Conservation (phyloP, 805 yeast genomes). For the Cyberlindnera amylophila region DNA sequence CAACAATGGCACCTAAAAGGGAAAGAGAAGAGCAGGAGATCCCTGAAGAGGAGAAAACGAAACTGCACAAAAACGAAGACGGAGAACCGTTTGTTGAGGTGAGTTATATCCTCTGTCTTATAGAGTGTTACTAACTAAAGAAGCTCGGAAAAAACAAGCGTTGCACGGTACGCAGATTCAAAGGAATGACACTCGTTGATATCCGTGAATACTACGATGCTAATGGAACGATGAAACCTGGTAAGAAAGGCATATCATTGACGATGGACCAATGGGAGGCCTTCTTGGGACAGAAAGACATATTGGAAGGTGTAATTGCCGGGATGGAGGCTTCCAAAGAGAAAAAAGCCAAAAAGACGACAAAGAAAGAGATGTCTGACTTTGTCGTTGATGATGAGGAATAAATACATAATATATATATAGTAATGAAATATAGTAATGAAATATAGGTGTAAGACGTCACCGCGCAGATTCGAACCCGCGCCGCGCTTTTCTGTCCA, state of each 20-base stretch:
- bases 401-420: background rate
- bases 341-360: slow-evolving; percentile 24
- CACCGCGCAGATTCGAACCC: background rate
- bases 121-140: slow-evolving; percentile 5
- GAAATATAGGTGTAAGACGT: too few relatives aligned
- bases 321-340: slow-evolving; percentile 31
- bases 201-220: slow-evolving; percentile 77
- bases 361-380: background rate
- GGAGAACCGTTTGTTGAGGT: slow-evolving; percentile 16
- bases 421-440: too few relatives aligned
- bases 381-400: slow-evolving; percentile 4
- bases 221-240: slow-evolving; percentile 69
- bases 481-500: too few relatives aligned
- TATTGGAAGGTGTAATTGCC: slow-evolving; percentile 48
- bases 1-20: slow-evolving; percentile 1
- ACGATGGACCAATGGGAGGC: slow-evolving; percentile 53
- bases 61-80: slow-evolving; percentile 1
- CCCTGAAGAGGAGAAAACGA: background rate
- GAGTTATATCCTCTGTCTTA: slow-evolving; percentile 1
- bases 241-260: slow-evolving; percentile 69
- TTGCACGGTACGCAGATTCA: slow-evolving; percentile 70
- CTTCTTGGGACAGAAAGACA: slow-evolving; percentile 42
- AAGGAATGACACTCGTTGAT: slow-evolving; percentile 65
- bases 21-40: slow-evolving; percentile 2
- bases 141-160: slow-evolving; percentile 59